Evolutionary conservation across 768 basidiomycete genomes (phyloP).

Genomic region (Podaxis sp.): DNA sequence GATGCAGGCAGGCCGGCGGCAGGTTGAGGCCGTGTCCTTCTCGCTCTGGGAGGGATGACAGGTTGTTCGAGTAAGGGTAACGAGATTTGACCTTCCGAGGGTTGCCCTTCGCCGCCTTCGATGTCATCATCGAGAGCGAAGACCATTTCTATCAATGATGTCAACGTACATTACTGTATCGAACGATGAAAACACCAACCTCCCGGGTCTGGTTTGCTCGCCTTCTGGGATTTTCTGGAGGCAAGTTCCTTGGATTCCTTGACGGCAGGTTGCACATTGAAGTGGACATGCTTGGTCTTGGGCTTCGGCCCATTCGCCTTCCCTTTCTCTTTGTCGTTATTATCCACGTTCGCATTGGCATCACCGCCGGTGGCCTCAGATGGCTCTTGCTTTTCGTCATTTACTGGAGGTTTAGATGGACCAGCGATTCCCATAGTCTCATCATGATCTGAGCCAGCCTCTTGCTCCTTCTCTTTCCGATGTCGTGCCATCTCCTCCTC

Average conservation of each 20-base stretch:
- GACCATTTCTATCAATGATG: conserved; percentile 50
- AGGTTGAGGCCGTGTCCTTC: conserved; percentile 31
- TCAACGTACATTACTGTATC: conserved; percentile 13
- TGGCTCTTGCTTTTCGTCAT: conserved; percentile 18
- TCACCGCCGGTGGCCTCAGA: conserved; percentile 20
- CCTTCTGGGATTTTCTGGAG: background rate
- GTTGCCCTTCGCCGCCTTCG: conserved; percentile 44
- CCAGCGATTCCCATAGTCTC: conserved; percentile 22
- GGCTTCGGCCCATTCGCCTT: conserved; percentile 38
- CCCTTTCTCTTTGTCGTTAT: conserved; percentile 15
- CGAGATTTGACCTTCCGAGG: conserved; percentile 31
- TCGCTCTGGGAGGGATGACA: conserved; percentile 28
- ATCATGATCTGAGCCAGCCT: conserved; percentile 15
- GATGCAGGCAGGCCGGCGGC: conserved; percentile 51
- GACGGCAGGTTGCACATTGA: conserved; percentile 64
- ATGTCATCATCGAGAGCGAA: conserved; percentile 67
- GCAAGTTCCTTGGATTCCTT: conserved; percentile 25
- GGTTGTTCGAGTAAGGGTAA: conserved; percentile 47
- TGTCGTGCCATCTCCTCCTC: conserved; percentile 43
- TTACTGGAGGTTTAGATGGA: conserved; percentile 19
- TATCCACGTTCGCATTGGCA: conserved; percentile 16
- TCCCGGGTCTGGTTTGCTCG: conserved; percentile 33
- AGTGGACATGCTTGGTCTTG: conserved; percentile 67
- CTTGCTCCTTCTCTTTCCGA: conserved; percentile 21
- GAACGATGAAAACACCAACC: conserved; percentile 35